A percentile compares a stretch with the other conserved stretches of the same genome.
Conservation (phyloP, 1,284 basidiomycete species). For the Meira miltonrushii region DNA sequence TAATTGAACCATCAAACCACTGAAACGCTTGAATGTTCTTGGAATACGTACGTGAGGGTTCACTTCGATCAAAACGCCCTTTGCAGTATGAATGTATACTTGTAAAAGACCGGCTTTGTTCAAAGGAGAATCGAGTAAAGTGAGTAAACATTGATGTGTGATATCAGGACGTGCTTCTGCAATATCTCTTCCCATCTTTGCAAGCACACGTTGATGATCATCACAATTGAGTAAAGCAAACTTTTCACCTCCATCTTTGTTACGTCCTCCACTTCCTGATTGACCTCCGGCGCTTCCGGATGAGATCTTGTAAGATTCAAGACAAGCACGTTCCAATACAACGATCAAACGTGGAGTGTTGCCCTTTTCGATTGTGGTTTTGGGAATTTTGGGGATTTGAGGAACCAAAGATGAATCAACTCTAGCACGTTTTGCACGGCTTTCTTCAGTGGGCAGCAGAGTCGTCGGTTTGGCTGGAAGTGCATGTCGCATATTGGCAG, state of each 20-base stretch:
- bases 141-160: conserved; percentile 96
- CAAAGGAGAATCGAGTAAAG: conserved; percentile 90
- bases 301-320: conserved; percentile 85
- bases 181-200: conserved; percentile 95
- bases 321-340: conserved; percentile 84
- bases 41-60: conserved; percentile 97
- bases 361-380: conserved; percentile 42
- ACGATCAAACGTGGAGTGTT: conserved; percentile 64
- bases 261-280: conserved; percentile 52
- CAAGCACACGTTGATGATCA: conserved; percentile 96
- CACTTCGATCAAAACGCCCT: conserved; percentile 94
- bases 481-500: conserved; percentile 24
- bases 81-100: conserved; percentile 97
- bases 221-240: conserved; percentile 97
- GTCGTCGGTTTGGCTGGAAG: conserved; percentile 38
- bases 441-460: conserved; percentile 16
- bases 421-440: conserved; percentile 33
- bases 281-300: conserved; percentile 55
- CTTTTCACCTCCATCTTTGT: conserved; percentile 61
- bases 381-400: conserved; percentile 45
- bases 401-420: conserved; percentile 46
- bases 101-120: conserved; percentile 96
- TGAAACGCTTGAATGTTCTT: conserved; percentile 96
- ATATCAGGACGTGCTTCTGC: conserved; percentile 97
- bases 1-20: conserved; percentile 94